Evolutionary conservation across 129 eudicot species (phyloP).

Genomic region (Tagetes erecta): DNA sequence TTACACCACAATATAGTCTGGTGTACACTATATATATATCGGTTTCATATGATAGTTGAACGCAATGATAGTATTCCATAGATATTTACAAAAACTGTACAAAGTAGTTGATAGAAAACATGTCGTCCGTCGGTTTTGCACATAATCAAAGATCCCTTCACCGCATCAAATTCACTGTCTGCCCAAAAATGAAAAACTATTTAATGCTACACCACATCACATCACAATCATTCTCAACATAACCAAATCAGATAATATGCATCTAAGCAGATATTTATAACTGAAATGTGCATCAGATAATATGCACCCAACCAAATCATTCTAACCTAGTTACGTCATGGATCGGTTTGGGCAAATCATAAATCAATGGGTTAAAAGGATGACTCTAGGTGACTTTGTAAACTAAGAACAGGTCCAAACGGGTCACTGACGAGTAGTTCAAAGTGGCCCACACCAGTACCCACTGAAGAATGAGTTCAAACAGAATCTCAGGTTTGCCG

Average conservation of each 20-base stretch:
- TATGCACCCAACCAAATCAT: no score
- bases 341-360: background rate
- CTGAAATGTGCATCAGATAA: background rate
- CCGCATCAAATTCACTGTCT: slow-evolving; percentile 10
- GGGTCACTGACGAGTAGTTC: background rate
- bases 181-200: slow-evolving; percentile 9
- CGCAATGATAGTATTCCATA: slow-evolving; percentile 6
- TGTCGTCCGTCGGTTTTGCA: background rate
- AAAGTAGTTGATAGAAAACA: slow-evolving; percentile 13
- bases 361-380: background rate
- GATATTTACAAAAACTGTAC: slow-evolving; percentile 39
- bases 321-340: background rate
- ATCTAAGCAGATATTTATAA: background rate
- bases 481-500: background rate
- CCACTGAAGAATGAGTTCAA: background rate
- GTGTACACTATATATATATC: slow-evolving; percentile 2
- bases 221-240: background rate
- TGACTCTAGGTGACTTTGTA: background rate
- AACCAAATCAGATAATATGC: background rate
- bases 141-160: slow-evolving; percentile 21
- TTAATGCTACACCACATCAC: slow-evolving; percentile 5
- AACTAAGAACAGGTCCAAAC: background rate
- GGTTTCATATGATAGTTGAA: slow-evolving; percentile 9
- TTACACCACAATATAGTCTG: slow-evolving; percentile 9
- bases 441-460: background rate